Evolutionary conservation across 2,329 filamentous ascomycete species (phyloP), one percentile per base, ranked within the genome.

Genomic region (Colletotrichum melonis): DNA sequence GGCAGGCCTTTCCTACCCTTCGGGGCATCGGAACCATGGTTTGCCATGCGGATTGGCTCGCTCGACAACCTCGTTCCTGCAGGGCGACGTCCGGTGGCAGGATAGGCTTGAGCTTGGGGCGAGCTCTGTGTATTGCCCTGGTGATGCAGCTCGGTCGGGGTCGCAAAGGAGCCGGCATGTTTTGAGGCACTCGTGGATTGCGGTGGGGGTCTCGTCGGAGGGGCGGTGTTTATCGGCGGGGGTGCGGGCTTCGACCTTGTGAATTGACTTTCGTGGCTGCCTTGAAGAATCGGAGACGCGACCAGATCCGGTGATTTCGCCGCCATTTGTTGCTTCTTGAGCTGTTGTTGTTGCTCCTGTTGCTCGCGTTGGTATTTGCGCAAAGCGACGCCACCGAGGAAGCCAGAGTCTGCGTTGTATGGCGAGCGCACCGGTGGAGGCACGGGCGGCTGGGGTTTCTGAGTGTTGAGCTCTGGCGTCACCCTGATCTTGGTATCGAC

Each of bases 321-420:
- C 4, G 58, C 54, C 70, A 73, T 73, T 56, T 70, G 30, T 74
- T 76, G 38, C 28, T 67, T 12, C 30, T 67, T 12, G 32, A 72
- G 73, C 12, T 63, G 75, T 65, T 78, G 79, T 28, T 65, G 35
- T 11, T 77, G 76, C 55, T 79, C 52, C 56, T 82, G 80, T 56
- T 77, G 75, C 19, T 83, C 84, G 56, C 85, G 83, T 24, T 85
- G 85, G 58, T 87, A 87, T 59, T 90, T 89, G 75, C 84, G 82
- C 71, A 90, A 79, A 4, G 88, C 88, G 14, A 89, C 79, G 3
- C 89, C 89, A 19, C 89, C 89, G 63, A 91, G 87, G 76, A 91
- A 91, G 14, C 86, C 83, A 1, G 84, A 83, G 28, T 83, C 81
- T 7, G 79, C 79, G 63, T 80, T 83, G 64, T 84, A 80, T 4